phyloP scores from a whole-genome alignment of 1,284 basidiomycete species.

The Ganoderma sinense region DNA sequence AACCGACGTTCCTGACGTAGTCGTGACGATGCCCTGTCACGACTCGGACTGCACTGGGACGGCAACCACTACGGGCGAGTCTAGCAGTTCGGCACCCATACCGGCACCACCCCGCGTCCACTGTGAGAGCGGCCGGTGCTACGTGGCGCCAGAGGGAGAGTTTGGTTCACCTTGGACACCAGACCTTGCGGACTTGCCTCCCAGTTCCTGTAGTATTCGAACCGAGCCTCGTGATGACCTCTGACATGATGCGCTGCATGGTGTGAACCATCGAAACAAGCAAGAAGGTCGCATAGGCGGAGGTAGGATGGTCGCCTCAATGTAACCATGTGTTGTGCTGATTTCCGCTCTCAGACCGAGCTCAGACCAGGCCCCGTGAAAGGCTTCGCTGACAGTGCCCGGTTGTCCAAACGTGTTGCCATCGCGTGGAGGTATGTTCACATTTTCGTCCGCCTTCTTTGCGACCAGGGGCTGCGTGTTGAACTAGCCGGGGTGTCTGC shows the following conservation, averaged over 20 bases:
- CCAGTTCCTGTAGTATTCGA: not conserved
- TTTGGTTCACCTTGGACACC: constrained; percentile 1
- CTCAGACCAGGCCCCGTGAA: not conserved
- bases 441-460: not conserved
- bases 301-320: not conserved
- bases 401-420: not conserved
- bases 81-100: not conserved
- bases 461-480: not conserved
- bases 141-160: constrained; percentile 5
- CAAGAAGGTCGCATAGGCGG: not conserved
- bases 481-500: not conserved
- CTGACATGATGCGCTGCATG: not conserved
- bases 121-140: constrained; percentile 10
- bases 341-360: not conserved
- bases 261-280: too few relatives aligned
- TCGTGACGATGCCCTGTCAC: constrained; percentile 1
- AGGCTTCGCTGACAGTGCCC: not conserved
- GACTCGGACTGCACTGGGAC: not conserved
- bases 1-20: not conserved
- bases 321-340: not conserved
- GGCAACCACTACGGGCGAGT: constrained; percentile 3
- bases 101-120: constrained; percentile 1
- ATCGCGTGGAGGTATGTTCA: not conserved
- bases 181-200: constrained; percentile 1
- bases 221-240: not conserved